Base-by-base conservation (phyloP, 495 filamentous ascomycete genomes). In the Neurospora sp. region DNA sequence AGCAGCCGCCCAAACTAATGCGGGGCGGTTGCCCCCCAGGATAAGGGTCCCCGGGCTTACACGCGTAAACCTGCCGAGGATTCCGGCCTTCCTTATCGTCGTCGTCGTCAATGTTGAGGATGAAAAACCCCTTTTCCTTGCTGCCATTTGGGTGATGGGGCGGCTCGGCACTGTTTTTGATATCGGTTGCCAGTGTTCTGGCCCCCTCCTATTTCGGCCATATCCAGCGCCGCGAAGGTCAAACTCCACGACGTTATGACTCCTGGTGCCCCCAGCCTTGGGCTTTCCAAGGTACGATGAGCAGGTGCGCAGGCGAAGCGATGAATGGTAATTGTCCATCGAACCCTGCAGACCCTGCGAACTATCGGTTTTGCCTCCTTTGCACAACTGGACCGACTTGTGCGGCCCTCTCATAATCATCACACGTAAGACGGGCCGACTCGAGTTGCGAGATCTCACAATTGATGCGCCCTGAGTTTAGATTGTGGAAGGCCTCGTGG, bases 401-500 rank as follows among this genome's bases (percentile, higher is more conserved):
- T 36, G 15, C 7, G 54, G 54, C 28, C 31, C 28, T 66, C 54
- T 34, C 28, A 66, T 66, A 31, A 34, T 66, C 28, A 34, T 66
- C 54, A 66, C 28, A 36, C 28, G 13, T 17, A 17, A 66, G 28
- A 34, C 7, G 28, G 54, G 28, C 28, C 28, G 28, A 66, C 54
- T 66, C 28, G 28, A 66, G 6, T 9, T 66, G 54, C 54, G 54
- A 36, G 3, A 66, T 66, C 15, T 66, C 28, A 15, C 13, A 9
- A 31, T 19, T 19, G 28, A 66, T 66, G 15, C 28, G 54, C 34
- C 54, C 54, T 3, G 15, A 34, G 54, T 66, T 66, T 66, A 66
- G 1, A 66, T 66, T 5, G 54, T 66, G 15, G 54, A 66, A 1
- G 85, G 82, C 73, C 88, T 89, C 31, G 85, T 78, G 9, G 84